These are phyloP conservation scores for Rhizoclosmatium sp. DNA, from an alignment of 192 early-diverging fungal genomes.

Conservation along the genomic window DNA sequence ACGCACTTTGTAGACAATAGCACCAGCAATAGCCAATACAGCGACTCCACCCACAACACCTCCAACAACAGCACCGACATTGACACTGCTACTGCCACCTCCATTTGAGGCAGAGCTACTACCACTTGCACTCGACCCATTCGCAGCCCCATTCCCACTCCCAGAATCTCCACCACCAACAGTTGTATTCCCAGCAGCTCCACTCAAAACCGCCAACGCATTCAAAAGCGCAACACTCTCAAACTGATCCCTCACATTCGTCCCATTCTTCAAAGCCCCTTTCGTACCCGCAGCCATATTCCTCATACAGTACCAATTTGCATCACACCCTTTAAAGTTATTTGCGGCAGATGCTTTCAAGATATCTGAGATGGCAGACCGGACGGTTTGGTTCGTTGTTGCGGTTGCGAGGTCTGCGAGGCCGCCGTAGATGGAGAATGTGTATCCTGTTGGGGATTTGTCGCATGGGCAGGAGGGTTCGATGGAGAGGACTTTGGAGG, in stretches of 20 bases:
- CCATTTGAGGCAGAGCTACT: not conserved
- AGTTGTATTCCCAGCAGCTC: not conserved
- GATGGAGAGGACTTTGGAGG: not conserved
- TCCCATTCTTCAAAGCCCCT: not conserved
- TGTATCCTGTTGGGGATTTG: not conserved
- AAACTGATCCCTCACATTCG: slow-evolving; percentile 35
- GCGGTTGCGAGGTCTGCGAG: slow-evolving; percentile 12
- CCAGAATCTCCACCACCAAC: not conserved
- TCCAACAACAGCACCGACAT: not conserved
- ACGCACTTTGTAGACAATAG: not conserved
- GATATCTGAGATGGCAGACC: not conserved
- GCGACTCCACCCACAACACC: not conserved
- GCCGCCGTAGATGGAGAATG: slow-evolving; percentile 27
- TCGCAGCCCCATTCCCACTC: no score
- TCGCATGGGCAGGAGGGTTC: not conserved
- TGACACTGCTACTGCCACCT: not conserved
- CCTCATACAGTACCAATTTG: slow-evolving; percentile 25
- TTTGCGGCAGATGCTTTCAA: not conserved
- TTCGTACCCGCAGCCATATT: not conserved
- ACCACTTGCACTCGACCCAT: not conserved
- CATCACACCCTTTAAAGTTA: slow-evolving; percentile 11
- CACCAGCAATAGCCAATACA: not conserved
- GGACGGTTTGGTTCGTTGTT: not conserved
- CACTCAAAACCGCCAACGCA: slow-evolving; percentile 20
- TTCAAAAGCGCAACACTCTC: slow-evolving; percentile 32